Evolutionary conservation across 2,329 filamentous ascomycete species (phyloP), one percentile per base, ranked within the genome.

Genomic region (Penicillium rolfsii): DNA sequence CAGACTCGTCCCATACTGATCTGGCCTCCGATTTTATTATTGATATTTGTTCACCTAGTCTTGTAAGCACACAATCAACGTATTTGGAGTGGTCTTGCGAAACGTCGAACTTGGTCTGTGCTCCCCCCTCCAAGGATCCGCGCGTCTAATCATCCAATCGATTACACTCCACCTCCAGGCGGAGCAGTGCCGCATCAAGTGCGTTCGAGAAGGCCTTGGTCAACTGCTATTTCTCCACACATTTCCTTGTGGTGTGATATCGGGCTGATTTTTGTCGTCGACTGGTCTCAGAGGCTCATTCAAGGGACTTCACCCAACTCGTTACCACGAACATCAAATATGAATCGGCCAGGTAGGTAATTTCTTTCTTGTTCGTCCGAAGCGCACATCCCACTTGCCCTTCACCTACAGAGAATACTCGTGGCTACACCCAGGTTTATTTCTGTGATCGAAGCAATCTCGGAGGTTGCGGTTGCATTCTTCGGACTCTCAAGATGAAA

Each of bases 341-440:
- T 83, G 80, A 82, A 83, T 76, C 76, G 78, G 71, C 77, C 78
- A 81, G 81, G 80, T 83, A 70, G 64, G 80, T 77, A 53, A 68
- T 69, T 73, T 64, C 66, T 64, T 69, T 67, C 67, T 66, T 66
- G 68, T 62, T 61, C 66, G 57, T 62, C 41, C 55, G 43, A 26
- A 49, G 53, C 53, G 58, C 52, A 55, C 49, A 24, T 50, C 50
- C 56, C 40, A 48, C 38, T 57, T 61, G 50, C 58, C 45, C 53
- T 54, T 54, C 24, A 43, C 55, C 55, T 46, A 49, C 36, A 60
- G 56, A 50, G 55, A 52, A 48, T 56, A 33, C 22, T 36, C 45
- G 46, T 55, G 45, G 48, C 19, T 57, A 45, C 19, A 52, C 45
- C 38, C 11, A 30, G 48, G 14, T 24, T 8, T 45, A 40, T 43